Evolutionary conservation across 129 eudicot genomes (phyloP), one percentile per base, ranked within the genome.

Genomic region (Arctium minus): DNA sequence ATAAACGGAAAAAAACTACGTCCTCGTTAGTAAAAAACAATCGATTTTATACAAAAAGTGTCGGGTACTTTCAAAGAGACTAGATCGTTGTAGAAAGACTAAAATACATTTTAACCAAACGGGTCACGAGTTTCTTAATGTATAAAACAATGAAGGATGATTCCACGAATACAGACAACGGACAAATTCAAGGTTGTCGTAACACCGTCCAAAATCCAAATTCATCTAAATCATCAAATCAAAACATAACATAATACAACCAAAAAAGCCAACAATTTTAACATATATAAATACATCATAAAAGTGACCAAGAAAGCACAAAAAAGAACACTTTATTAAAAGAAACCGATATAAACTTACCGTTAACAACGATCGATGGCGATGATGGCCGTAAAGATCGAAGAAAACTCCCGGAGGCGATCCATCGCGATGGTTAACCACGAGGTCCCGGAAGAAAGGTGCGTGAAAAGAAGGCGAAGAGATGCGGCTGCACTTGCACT

Each of bases 391-490:
- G 85, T 87, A 27, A 85, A 85, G 82, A 80, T 56, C 29, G 94
- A 88, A 81, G 90, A 84, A 79, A 85, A 78, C 44, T 82, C 82
- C 2, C 62, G 80, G 69, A 82, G 86, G n/a, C 85, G 88, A 29
- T 30, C 56, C 10, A 72, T 82, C 31, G 81, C 30, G 2, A 17
- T 18, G 9, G 68, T 60, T n/a, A 60, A 60, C 68, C 29, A 85
- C 22, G 94, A 88, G 17, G 85, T 73, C 40, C 70, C 70, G 0
- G 22, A 60, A 5, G 89, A 88, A 9, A 86, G 87, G 76, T 78
- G 85, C 22, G 85, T 86, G 29, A 92, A 89, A 73, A 88, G 94
- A 56, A 81, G 91, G 80, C 87, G 90, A 87, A 88, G 92, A 90
- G 92, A 87, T 37, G 68, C 0, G 27, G 68, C 8, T 5, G 8